Evolutionary conservation across 2,329 filamentous ascomycete species (phyloP), one percentile per base, ranked within the genome.

Genomic region (Botryotinia calthae): DNA sequence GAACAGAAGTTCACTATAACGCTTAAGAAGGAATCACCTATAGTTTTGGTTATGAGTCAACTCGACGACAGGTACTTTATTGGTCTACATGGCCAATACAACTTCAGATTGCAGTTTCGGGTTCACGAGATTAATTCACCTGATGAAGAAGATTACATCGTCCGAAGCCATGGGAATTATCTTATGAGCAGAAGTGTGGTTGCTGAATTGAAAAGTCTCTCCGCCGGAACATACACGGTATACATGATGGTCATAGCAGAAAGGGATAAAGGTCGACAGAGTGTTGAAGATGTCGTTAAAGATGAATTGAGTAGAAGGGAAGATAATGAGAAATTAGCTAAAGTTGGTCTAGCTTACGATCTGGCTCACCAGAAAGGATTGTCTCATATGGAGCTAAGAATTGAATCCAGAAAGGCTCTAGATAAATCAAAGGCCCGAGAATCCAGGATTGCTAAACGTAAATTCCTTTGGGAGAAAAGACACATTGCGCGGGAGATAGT

Each of bases 41-140:
- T 90, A 2, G 86, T 90, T 28, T 79, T 91, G 5, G 87, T 89
- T 0, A 82, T 91, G 2, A 88, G 87, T 8, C 88, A 91, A 80
- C 85, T 91, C 28, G 88, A 91, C 77, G 83, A 84, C 46, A 84
- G 89, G 34, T 91, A 90, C 78, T 91, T 89, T 79, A 85, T 85
- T 74, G 89, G 88, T 5, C 83, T 91, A 0, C 82, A 86, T 48
- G 89, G 89, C 14, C 87, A 89, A 78, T 91, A 90, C 74, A 73
- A 58, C 10, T 85, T 85, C 75, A 76, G 80, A n/a, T 76, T 88
- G 83, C 82, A 82, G 63, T 83, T 83, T 70, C 83, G 87, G 12
- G 79, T 89, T 3, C 86, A 89, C 73, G 83, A 85, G 71, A 81
- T 85, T 48, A 84, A 84, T n/a, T 81, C 83, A 4, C 84, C 84